phyloP scores from a whole-genome alignment of 495 filamentous ascomycete genomes.

The Penicillium waksmanii region DNA sequence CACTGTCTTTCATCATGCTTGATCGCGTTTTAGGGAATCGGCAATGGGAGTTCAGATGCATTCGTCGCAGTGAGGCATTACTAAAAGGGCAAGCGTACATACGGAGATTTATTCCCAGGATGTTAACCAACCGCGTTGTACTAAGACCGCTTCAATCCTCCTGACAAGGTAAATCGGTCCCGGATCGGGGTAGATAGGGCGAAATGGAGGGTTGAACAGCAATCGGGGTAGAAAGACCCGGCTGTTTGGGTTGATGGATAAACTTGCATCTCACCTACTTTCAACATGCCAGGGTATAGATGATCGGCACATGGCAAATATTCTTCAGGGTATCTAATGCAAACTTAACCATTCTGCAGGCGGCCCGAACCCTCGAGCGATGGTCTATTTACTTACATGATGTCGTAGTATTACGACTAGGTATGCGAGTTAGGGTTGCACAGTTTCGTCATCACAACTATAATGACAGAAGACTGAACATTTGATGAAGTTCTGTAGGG shows the following conservation, averaged over 20 bases:
- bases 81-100: not conserved
- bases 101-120: not conserved
- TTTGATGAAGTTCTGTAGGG: not conserved
- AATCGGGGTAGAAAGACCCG: not conserved
- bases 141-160: not conserved
- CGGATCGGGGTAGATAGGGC: not conserved
- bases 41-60: not conserved
- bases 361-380: not conserved
- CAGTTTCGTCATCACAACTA: not conserved
- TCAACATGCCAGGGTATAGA: not conserved
- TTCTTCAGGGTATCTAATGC: not conserved
- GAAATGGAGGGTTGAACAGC: constrained; percentile 2
- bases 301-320: not conserved
- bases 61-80: not conserved
- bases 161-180: not conserved
- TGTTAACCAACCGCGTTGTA: not conserved
- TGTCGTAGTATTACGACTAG: not conserved
- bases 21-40: not conserved
- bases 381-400: not conserved
- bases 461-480: not conserved
- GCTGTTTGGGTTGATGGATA: not conserved
- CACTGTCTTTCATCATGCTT: not conserved
- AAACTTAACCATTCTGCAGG: not conserved
- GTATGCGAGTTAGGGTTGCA: constrained; percentile 1
- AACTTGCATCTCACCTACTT: not conserved